These are phyloP conservation scores for Salvia miltiorrhiza DNA, from an alignment of 257 asterid genomes.

Conservation along the genomic window DNA sequence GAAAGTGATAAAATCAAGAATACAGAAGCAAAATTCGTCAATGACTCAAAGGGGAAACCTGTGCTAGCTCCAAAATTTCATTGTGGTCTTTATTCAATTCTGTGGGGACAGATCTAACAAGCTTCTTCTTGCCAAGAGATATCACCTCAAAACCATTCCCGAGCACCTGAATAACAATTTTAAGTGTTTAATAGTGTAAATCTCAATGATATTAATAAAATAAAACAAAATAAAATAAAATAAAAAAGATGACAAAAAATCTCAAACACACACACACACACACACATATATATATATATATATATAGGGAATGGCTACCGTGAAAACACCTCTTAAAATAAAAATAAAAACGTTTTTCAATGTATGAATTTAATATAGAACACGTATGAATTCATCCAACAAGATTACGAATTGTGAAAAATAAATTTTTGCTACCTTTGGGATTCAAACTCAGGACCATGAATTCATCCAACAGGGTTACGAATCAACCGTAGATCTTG, in stretches of 20 bases:
- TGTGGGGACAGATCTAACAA: slow-evolving; percentile 95
- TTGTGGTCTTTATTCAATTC: slow-evolving; percentile 96
- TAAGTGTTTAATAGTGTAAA: background rate
- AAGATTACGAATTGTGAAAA: too few relatives aligned
- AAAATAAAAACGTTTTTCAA: too few relatives aligned
- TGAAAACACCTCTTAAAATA: too few relatives aligned
- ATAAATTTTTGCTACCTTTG: too few relatives aligned
- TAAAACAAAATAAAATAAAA: background rate
- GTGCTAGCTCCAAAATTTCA: slow-evolving; percentile 93
- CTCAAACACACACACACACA: background rate
- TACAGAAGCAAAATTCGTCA: background rate
- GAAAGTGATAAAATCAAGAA: slow-evolving; percentile 9
- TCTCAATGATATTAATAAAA: background rate
- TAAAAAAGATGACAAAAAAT: background rate
- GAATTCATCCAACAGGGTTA: too few relatives aligned
- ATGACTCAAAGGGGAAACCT: slow-evolving; percentile 47
- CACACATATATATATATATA: background rate
- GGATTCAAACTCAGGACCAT: too few relatives aligned
- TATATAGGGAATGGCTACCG: too few relatives aligned
- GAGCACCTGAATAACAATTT: slow-evolving; percentile 54
- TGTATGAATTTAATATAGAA: too few relatives aligned
- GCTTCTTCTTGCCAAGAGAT: slow-evolving; percentile 84
- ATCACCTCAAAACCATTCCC: slow-evolving; percentile 98
- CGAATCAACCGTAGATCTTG: too few relatives aligned
- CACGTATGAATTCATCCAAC: too few relatives aligned